Base-by-base conservation (phyloP, 768 basidiomycete species). In the Leccinum broughii region DNA sequence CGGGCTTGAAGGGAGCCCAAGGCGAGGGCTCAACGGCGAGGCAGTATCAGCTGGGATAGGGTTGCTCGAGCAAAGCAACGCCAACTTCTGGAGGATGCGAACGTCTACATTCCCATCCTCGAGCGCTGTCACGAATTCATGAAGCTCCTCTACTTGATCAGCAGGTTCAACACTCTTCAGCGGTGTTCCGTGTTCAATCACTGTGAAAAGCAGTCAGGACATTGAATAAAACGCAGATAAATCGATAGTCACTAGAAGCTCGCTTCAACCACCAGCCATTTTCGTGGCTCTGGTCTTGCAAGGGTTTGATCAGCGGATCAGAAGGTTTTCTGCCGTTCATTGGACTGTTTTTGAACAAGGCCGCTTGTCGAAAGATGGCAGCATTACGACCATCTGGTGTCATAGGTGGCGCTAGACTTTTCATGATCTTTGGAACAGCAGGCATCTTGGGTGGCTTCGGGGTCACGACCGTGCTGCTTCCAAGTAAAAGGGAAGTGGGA, bases 231-330 rank as follows among this genome's bases (percentile, higher is more conserved):
- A 26, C n/a, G 20, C 4, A 54, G 46, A 41, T 6, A 17, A 35
- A 34, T 54, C 6, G 34, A 46, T 46, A 83, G 85, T 71, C 70
- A 95, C 93, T 73, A 46, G 82, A 77, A 71, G 84, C 86, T 64
- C 89, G 81, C 70, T 90, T 92, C 62, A 85, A 70, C 93, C 93
- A 95, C 93, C 93, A 95, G 7, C 84, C 84, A 22, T 84, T 86
- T 67, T 90, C 87, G 66, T 87, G 84, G 60, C 80, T 86, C 63
- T 82, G 79, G 56, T 83, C 86, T 60, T 87, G 84, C 59, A 91
- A 72, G 22, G 87, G 85, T 64, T 90, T 86, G 66, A 92, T 75
- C 67, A 94, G 74, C n/a, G 85, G 83, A n/a, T 85, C 76, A 30
- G 81, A 68, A 32, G 74, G 76, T 30, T 76, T 72, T 56, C 77